Percentiles rank a stretch among this genome's conserved stretches.
These are phyloP conservation scores for Saposhnikovia divaricata DNA, from an alignment of 129 eudicot genomes.

Conservation along the genomic window DNA sequence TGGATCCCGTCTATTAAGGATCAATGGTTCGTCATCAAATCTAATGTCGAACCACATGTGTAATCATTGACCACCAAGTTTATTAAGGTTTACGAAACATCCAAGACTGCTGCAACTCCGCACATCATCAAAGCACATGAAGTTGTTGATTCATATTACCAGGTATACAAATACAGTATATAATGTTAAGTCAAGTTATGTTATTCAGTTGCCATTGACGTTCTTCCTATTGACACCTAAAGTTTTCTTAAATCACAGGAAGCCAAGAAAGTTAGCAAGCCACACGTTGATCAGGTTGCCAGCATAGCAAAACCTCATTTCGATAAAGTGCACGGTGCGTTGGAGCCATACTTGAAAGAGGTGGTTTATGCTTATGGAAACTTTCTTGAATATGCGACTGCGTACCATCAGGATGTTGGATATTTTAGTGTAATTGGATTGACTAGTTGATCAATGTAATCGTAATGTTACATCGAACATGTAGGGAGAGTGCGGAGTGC, in stretches of 20 bases:
- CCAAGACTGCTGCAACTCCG: slow-evolving; percentile 43
- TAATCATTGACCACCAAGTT: slow-evolving; percentile 30
- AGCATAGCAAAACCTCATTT: slow-evolving; percentile 56
- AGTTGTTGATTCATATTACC: slow-evolving; percentile 48
- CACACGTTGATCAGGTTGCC: slow-evolving; percentile 68
- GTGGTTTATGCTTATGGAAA: slow-evolving; percentile 34
- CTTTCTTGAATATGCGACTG: slow-evolving; percentile 49
- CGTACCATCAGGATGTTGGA: slow-evolving; percentile 57
- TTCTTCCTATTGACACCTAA: background rate
- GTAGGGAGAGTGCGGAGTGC: no score
- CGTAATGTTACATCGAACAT: no score
- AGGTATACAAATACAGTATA: slow-evolving; percentile 23
- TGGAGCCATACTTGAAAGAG: slow-evolving; percentile 62
- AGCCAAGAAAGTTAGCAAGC: slow-evolving; percentile 59
- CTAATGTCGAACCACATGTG: slow-evolving; percentile 38
- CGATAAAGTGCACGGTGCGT: slow-evolving; percentile 39
- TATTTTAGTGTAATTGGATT: no score
- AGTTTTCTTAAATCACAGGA: slow-evolving; percentile 29
- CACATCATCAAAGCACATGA: slow-evolving; percentile 45
- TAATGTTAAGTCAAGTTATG: background rate
- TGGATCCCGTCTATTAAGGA: slow-evolving; percentile 53
- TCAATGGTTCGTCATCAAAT: slow-evolving; percentile 28
- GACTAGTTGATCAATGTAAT: no score
- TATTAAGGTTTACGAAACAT: slow-evolving; percentile 32
- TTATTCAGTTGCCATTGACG: background rate